Percentiles rank a stretch among this genome's conserved stretches.
Evolutionary conservation across 495 filamentous ascomycete genomes (phyloP).

Genomic region (Bombardia bombarda): DNA sequence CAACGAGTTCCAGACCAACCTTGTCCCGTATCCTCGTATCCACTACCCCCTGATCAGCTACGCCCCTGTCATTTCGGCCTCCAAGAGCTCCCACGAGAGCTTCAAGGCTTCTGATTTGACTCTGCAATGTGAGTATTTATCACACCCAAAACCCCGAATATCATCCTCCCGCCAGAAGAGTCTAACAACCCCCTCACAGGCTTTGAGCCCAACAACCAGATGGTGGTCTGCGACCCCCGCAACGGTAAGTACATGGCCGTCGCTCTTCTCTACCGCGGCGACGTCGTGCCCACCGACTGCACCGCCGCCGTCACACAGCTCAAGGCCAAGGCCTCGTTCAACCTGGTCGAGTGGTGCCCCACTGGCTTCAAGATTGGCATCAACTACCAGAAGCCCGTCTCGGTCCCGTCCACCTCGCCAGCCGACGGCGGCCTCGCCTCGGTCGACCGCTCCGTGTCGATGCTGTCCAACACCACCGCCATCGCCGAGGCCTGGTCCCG

Average conservation of each 20-base stretch:
- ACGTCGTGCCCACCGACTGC: conserved; percentile 82
- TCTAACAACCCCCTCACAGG: conserved; percentile 29
- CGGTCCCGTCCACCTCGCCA: conserved; percentile 56
- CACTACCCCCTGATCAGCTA: conserved; percentile 89
- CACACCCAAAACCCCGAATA: too few relatives aligned
- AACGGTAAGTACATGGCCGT: conserved; percentile 96
- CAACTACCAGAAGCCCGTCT: conserved; percentile 81
- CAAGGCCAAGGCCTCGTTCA: conserved; percentile 83
- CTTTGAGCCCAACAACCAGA: conserved; percentile 93
- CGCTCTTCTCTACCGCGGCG: conserved; percentile 81
- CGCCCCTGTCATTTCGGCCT: conserved; percentile 73
- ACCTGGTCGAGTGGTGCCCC: conserved; percentile 94
- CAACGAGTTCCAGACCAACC: conserved; percentile 92
- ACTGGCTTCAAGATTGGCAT: conserved; percentile 94
- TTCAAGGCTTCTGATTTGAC: conserved; percentile 85
- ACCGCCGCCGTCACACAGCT: conserved; percentile 68
- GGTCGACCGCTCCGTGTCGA: conserved; percentile 80
- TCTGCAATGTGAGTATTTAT: conserved; percentile 72
- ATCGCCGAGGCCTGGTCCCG: conserved; percentile 87
- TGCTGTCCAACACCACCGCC: conserved; percentile 88
- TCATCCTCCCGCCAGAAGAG: too few relatives aligned
- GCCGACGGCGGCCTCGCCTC: conserved; percentile 63
- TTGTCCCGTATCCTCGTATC: conserved; percentile 87
- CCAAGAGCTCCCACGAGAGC: conserved; percentile 82
- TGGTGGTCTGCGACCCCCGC: conserved; percentile 88